These are phyloP conservation scores for Periconia sp. DNA, from an alignment of 2,329 filamentous ascomycete species.

Conservation along the genomic window DNA sequence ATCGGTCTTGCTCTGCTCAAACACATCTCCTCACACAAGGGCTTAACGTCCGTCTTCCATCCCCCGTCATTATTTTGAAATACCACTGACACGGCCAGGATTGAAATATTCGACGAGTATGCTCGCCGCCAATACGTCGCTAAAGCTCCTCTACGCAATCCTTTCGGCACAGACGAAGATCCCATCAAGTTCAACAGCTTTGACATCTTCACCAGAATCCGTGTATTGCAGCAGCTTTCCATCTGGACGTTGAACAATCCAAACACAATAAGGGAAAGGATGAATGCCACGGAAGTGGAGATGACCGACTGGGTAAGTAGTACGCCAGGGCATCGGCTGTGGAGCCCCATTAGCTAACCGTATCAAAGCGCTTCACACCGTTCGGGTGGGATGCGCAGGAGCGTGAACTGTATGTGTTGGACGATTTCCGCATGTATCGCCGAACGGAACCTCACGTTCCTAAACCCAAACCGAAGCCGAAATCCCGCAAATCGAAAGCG, in stretches of 20 bases:
- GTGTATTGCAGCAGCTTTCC: slow-evolving; percentile 83
- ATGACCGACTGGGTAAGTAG: slow-evolving; percentile 77
- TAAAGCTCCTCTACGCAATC: slow-evolving; percentile 79
- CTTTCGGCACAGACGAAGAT: slow-evolving; percentile 77
- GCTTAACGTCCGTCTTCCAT: slow-evolving; percentile 71
- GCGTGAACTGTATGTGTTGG: slow-evolving; percentile 83
- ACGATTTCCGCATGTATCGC: slow-evolving; percentile 92
- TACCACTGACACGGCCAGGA: slow-evolving; percentile 51
- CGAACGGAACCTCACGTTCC: slow-evolving; percentile 73
- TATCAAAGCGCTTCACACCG: slow-evolving; percentile 67
- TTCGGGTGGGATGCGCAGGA: slow-evolving; percentile 89
- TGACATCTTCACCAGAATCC: slow-evolving; percentile 79
- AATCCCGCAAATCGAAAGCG: slow-evolving; percentile 31
- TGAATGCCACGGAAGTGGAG: slow-evolving; percentile 80
- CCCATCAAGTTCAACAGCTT: slow-evolving; percentile 78
- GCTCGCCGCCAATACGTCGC: slow-evolving; percentile 82
- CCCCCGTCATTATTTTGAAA: background rate
- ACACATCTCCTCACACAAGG: slow-evolving; percentile 90
- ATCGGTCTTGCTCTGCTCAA: slow-evolving; percentile 88
- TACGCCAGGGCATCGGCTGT: background rate
- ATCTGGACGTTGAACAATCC: slow-evolving; percentile 87
- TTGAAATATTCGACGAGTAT: slow-evolving; percentile 90
- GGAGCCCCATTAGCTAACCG: slow-evolving; percentile 15
- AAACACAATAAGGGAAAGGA: slow-evolving; percentile 81
- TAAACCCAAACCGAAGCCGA: slow-evolving; percentile 59